Percentiles rank a stretch among this genome's conserved stretches.
Evolutionary conservation across 2,329 filamentous ascomycete species (phyloP).

Genomic region (Erysiphe neolycopersici): DNA sequence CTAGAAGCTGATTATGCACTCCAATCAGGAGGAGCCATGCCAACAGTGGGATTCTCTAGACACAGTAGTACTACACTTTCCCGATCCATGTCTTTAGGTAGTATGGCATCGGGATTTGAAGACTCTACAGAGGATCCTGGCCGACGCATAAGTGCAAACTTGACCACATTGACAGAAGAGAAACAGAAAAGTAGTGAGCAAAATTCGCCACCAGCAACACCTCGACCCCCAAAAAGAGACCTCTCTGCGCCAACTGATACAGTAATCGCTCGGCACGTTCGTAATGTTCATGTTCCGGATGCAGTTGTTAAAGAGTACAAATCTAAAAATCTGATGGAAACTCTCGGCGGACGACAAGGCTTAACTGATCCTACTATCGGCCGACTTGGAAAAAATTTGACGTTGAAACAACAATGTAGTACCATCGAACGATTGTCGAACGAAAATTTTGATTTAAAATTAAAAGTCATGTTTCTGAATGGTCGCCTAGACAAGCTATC

Average conservation of each 20-base stretch:
- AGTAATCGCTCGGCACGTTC: conserved; percentile 63
- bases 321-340: conserved; percentile 38
- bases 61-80: conserved; percentile 31
- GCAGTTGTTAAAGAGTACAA: conserved; percentile 69
- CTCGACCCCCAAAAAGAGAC: conserved; percentile 30
- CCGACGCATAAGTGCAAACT: conserved; percentile 18
- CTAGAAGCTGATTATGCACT: conserved; percentile 56
- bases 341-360: conserved; percentile 19
- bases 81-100: conserved; percentile 64
- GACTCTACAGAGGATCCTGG: conserved; percentile 16
- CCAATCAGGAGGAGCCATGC: conserved; percentile 52
- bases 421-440: conserved; percentile 92
- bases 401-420: conserved; percentile 88
- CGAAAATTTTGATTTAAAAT: conserved; percentile 92
- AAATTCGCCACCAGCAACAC: conserved; percentile 34
- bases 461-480: conserved; percentile 92
- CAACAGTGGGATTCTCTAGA: conserved; percentile 24
- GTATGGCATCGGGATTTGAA: conserved; percentile 56
- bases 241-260: conserved; percentile 56
- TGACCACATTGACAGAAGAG: conserved; percentile 31
- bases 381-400: conserved; percentile 43
- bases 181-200: conserved; percentile 21
- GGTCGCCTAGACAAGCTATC: conserved; percentile 80
- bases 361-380: conserved; percentile 23
- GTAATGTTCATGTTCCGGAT: conserved; percentile 74